Evolutionary conservation across 2,329 filamentous ascomycete genomes (phyloP).

Genomic region (Stylonectria norvegica): DNA sequence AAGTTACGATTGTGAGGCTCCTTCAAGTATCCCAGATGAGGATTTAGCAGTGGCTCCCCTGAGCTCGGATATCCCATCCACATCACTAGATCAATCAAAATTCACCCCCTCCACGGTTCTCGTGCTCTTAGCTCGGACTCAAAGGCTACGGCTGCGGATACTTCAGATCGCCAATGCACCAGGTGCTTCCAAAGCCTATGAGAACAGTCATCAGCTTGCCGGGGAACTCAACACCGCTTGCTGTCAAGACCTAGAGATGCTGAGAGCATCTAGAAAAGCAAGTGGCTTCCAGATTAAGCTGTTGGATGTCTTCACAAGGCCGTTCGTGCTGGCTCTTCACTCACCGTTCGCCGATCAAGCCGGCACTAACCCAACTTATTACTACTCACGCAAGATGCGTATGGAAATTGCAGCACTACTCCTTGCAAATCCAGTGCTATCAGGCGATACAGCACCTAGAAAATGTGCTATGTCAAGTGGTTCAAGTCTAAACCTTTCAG

Average conservation of each 20-base stretch:
- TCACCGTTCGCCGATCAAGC: conserved; percentile 37
- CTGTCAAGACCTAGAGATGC: not conserved
- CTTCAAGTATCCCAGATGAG: conserved; percentile 27
- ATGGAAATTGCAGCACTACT: conserved; percentile 26
- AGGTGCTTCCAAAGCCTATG: conserved; percentile 6
- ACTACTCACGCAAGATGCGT: conserved; percentile 43
- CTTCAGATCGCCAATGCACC: conserved; percentile 12
- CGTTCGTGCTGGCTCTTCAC: conserved; percentile 41
- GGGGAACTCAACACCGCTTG: conserved; percentile 6
- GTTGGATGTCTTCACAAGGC: conserved; percentile 11
- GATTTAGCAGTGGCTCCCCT: conserved; percentile 1
- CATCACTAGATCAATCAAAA: not conserved
- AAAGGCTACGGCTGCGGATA: conserved; percentile 14
- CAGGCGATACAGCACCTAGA: no score
- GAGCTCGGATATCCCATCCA: not conserved
- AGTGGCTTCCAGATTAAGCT: conserved; percentile 13
- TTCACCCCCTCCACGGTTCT: conserved; percentile 7
- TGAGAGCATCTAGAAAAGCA: conserved; percentile 1
- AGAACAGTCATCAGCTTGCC: conserved; percentile 8
- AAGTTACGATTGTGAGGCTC: conserved; percentile 45
- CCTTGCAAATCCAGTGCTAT: not conserved
- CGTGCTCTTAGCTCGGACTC: conserved; percentile 11
- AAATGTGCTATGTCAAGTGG: no score
- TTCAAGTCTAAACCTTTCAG: no score
- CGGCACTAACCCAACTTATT: conserved; percentile 39